Evolutionary conservation across 495 filamentous ascomycete species (phyloP).

Genomic region (Penicillium ucsense): DNA sequence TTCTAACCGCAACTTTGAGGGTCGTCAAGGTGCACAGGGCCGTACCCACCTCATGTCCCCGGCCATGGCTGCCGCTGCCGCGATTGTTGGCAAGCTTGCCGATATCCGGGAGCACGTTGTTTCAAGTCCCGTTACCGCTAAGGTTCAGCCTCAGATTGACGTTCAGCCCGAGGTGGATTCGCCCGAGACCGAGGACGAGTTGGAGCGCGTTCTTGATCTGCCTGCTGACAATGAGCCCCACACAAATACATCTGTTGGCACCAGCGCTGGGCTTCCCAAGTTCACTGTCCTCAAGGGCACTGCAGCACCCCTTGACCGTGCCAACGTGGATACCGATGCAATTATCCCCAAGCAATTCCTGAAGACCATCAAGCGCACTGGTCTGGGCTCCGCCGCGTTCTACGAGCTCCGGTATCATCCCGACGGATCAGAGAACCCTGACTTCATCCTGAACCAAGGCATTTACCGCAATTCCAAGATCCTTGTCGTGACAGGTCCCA

Average conservation of each 20-base stretch:
- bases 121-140: slow-evolving; percentile 46
- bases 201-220: slow-evolving; percentile 68
- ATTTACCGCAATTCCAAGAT: slow-evolving; percentile 82
- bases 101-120: slow-evolving; percentile 76
- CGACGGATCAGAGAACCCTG: slow-evolving; percentile 62
- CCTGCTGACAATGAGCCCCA: slow-evolving; percentile 63
- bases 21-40: slow-evolving; percentile 86
- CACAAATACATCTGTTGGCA: slow-evolving; percentile 39
- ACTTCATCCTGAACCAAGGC: slow-evolving; percentile 86
- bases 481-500: slow-evolving; percentile 83
- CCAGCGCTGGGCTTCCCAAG: slow-evolving; percentile 61
- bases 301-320: slow-evolving; percentile 76
- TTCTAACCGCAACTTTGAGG: slow-evolving; percentile 96
- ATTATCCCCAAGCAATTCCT: slow-evolving; percentile 99
- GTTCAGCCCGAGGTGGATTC: slow-evolving; percentile 63
- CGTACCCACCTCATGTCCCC: slow-evolving; percentile 96
- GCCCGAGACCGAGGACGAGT: slow-evolving; percentile 60
- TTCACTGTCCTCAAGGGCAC: slow-evolving; percentile 78
- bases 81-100: slow-evolving; percentile 79
- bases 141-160: slow-evolving; percentile 43
- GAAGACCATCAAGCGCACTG: slow-evolving; percentile 98
- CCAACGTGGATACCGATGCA: slow-evolving; percentile 93
- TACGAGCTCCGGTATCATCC: slow-evolving; percentile 68
- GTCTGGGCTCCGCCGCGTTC: slow-evolving; percentile 82
- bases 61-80: slow-evolving; percentile 89